Conservation (phyloP, 2,329 filamentous ascomycete species). For the Hymenoscyphus scutula region DNA sequence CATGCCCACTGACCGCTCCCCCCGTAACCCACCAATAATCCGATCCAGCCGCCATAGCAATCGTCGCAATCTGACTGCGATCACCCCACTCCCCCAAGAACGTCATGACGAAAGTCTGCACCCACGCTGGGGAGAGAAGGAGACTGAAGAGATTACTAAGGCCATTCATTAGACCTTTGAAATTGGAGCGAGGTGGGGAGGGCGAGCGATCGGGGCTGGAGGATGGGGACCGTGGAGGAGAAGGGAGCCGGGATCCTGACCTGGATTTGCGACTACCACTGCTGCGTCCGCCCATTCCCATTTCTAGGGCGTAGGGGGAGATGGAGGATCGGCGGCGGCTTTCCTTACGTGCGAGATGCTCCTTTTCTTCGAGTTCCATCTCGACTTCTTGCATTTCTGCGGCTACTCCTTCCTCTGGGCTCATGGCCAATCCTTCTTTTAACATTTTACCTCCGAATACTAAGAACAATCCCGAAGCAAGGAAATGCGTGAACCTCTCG, state of each 20-base stretch:
- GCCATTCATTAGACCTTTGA: conserved; percentile 54
- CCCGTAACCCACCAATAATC: conserved; percentile 99
- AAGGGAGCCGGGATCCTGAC: conserved; percentile 73
- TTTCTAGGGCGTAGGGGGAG: conserved; percentile 75
- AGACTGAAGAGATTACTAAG: conserved; percentile 84
- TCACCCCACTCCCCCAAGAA: conserved; percentile 99
- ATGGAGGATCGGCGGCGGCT: conserved; percentile 64
- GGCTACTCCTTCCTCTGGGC: conserved; percentile 83
- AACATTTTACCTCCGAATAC: conserved; percentile 84
- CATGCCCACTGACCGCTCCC: conserved; percentile 83
- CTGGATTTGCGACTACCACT: conserved; percentile 66
- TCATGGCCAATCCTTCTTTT: conserved; percentile 84
- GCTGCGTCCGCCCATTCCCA: conserved; percentile 59
- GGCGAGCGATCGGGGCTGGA: conserved; percentile 62
- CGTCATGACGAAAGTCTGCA: conserved; percentile 98
- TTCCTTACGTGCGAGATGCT: conserved; percentile 68
- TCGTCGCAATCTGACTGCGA: conserved; percentile 94
- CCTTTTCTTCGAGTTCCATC: conserved; percentile 88
- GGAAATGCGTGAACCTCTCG: conserved; percentile 84
- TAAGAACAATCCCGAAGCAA: conserved; percentile 82
- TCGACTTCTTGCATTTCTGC: conserved; percentile 99
- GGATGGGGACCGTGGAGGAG: conserved; percentile 76
- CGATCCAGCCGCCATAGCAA: conserved; percentile 96
- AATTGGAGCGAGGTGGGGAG: conserved; percentile 40
- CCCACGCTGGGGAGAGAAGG: conserved; percentile 92